Evolutionary conservation across 1,139 yeast genomes (phyloP).

Genomic region (Candida gigantensis): DNA sequence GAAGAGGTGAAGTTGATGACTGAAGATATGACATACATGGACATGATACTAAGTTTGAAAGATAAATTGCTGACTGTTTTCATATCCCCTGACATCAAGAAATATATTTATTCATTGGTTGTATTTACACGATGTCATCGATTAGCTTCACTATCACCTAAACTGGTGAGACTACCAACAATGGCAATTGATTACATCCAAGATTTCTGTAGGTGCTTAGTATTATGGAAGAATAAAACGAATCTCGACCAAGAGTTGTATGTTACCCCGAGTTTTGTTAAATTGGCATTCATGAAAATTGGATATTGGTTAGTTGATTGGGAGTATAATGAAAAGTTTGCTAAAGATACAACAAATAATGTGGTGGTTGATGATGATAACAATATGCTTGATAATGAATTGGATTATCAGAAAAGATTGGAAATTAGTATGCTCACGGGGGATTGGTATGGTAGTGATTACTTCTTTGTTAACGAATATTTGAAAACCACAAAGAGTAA

Average conservation of each 20-base stretch:
- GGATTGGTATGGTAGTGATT: slow-evolving; percentile 51
- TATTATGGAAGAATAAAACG: slow-evolving; percentile 24
- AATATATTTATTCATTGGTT: slow-evolving; percentile 41
- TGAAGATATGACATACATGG: no score
- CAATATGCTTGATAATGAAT: not conserved
- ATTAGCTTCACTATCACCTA: slow-evolving; percentile 40
- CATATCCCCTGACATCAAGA: slow-evolving; percentile 38
- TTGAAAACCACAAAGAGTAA: slow-evolving; percentile 22
- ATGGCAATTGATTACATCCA: slow-evolving; percentile 30
- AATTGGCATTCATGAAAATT: slow-evolving; percentile 43
- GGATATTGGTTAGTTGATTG: slow-evolving; percentile 51
- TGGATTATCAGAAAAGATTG: slow-evolving; percentile 20
- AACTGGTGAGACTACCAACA: slow-evolving; percentile 37
- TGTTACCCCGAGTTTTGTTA: slow-evolving; percentile 43
- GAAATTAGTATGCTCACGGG: slow-evolving; percentile 43
- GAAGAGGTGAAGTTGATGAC: no score
- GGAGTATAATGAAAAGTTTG: slow-evolving; percentile 30
- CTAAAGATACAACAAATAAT: slow-evolving; percentile 2
- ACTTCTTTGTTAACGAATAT: slow-evolving; percentile 35
- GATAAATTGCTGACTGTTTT: slow-evolving; percentile 21
- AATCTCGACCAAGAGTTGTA: slow-evolving; percentile 17
- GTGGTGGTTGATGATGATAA: slow-evolving; percentile 13
- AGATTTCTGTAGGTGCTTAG: slow-evolving; percentile 30
- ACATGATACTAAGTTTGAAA: slow-evolving; percentile 13
- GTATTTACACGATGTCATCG: slow-evolving; percentile 44